phyloP scores from a whole-genome alignment of 495 filamentous ascomycete species.

The Cenococcum geophilum region DNA sequence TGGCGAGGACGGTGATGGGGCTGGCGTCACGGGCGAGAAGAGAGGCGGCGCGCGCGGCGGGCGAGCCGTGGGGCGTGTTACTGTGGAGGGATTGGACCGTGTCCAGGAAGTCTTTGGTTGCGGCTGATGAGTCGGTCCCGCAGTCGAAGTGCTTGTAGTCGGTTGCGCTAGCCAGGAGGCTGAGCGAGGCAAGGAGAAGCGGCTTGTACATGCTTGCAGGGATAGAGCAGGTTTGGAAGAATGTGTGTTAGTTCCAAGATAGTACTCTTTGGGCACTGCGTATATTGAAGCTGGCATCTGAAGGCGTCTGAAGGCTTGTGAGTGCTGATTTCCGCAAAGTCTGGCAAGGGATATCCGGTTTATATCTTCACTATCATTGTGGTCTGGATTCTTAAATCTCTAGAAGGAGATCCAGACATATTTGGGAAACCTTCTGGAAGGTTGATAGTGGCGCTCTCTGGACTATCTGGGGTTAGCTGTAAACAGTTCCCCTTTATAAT shows the following conservation, averaged over 20 bases:
- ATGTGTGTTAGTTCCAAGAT: constrained; percentile 1
- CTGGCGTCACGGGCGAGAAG: constrained; percentile 21
- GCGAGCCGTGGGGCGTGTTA: constrained; percentile 6
- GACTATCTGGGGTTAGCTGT: neutral
- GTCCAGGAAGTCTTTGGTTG: constrained; percentile 29
- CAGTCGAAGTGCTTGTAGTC: constrained; percentile 37
- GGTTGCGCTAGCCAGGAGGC: constrained; percentile 20
- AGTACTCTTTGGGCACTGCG: neutral
- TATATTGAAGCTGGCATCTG: neutral
- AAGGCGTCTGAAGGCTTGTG: neutral
- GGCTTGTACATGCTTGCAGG: constrained; percentile 14
- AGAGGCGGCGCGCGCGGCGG: constrained; percentile 19
- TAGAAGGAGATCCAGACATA: constrained; percentile 12
- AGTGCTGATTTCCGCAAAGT: constrained; percentile 5
- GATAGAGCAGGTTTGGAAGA: constrained; percentile 4
- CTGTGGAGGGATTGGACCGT: constrained; percentile 30
- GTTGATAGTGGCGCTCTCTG: neutral
- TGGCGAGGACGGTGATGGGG: constrained; percentile 45
- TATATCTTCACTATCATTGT: constrained; percentile 14
- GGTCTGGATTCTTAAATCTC: constrained; percentile 22
- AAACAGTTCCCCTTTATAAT: constrained; percentile 3
- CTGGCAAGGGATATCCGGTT: constrained; percentile 4
- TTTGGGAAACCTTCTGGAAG: constrained; percentile 6
- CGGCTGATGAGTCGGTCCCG: constrained; percentile 31
- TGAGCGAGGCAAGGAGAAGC: constrained; percentile 26